A percentile compares a stretch with the other conserved stretches of the same genome.
Evolutionary conservation across 2,329 filamentous ascomycete species (phyloP).

Genomic region (Sporothrix pseudoabietina): DNA sequence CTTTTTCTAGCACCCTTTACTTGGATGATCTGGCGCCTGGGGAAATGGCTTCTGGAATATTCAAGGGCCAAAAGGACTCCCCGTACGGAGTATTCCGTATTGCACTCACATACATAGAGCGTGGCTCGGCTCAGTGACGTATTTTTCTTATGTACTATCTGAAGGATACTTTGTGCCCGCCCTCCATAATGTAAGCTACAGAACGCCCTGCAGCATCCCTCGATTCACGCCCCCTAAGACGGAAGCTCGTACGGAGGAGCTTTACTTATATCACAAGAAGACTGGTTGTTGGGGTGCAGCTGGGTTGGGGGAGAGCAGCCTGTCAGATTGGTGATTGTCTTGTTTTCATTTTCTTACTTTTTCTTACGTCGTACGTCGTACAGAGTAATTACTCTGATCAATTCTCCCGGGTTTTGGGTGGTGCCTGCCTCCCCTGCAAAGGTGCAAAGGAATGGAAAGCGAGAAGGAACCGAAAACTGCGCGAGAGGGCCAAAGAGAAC

Average conservation of each 20-base stretch:
- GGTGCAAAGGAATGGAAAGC: conserved; percentile 8
- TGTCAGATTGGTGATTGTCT: neutral
- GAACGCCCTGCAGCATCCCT: neutral
- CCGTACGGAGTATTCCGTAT: neutral
- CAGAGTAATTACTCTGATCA: neutral
- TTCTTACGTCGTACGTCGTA: too few species aligned
- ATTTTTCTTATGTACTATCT: neutral
- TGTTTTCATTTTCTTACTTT: neutral
- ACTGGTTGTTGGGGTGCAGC: neutral
- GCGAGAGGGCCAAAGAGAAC: neutral
- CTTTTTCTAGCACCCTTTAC: neutral
- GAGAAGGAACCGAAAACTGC: conserved; percentile 1
- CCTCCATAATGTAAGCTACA: too few species aligned
- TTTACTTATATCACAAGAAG: neutral
- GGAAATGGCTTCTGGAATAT: conserved; percentile 8
- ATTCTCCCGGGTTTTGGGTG: neutral
- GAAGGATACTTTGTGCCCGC: neutral
- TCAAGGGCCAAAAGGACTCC: neutral
- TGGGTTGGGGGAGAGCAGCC: neutral
- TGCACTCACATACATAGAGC: neutral
- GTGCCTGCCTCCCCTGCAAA: too few species aligned
- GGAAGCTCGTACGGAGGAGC: conserved; percentile 9
- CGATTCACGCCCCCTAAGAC: neutral
- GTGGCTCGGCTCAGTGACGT: conserved; percentile 12
- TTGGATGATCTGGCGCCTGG: neutral